Base-by-base conservation (phyloP, 805 yeast species). In the Sugiyamaella qingdaonensis region DNA sequence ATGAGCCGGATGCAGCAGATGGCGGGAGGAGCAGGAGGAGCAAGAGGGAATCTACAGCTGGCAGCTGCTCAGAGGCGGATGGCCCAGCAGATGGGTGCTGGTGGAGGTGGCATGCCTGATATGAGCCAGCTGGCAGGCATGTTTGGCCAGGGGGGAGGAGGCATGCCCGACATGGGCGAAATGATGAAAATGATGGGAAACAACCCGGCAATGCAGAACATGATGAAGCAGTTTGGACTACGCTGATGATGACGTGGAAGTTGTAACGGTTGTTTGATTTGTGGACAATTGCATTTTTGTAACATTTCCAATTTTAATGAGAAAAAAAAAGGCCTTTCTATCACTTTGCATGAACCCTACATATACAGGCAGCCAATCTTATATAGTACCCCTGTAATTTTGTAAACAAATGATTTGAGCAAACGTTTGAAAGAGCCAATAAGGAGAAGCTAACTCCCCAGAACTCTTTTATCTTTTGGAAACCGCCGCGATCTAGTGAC, bases 151-250 rank as follows among this genome's bases (percentile, higher is more conserved):
- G 71, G 68, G 36, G 78, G 69, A 10, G 81, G 79, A 33, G 88
- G 88, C 16, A 80, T 81, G 84, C 86, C 86, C n/a, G 79, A 78
- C 61, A 78, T 82, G 81, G 71, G 76, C 54, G 78, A 81, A 55
- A 76, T 81, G 80, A 80, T 83, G 85, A 73, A 77, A 58, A 76
- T 74, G 80, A 76, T 79, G 69, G 67, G 67, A 41, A 73, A 71
- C 43, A 76, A 77, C 72, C 82, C 82, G 18, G 69, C 68, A 59
- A 70, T 72, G 55, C 70, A 73, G 54, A 78, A 77, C 36, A 75
- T 77, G 78, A 75, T 74, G 75, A 72, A 73, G 64, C 76, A 74
- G 58, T 74, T 78, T 61, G 81, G 81, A 16, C 50, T 63, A 55
- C 36, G 43, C 21, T 39, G 21, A 57, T 60, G 10, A 18, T 43